These are phyloP conservation scores for Rhynchospora breviuscula DNA, from an alignment of 176 grass and related monocot species.

Conservation along the genomic window DNA sequence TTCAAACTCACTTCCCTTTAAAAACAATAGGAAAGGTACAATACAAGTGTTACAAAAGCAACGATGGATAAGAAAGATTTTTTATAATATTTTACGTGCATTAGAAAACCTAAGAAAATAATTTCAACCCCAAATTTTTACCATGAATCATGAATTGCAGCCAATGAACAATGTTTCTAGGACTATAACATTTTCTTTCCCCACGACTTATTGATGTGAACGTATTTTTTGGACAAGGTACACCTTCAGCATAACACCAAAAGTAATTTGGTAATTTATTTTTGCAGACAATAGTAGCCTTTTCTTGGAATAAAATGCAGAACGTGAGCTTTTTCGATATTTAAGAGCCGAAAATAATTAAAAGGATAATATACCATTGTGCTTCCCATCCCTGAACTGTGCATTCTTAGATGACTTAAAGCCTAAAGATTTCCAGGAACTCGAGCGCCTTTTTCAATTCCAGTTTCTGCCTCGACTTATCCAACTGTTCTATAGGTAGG, in stretches of 20 bases:
- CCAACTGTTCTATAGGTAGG: constrained; percentile 69
- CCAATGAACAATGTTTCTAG: background rate
- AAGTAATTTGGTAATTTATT: background rate
- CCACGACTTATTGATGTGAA: background rate
- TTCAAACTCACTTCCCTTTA: constrained; percentile 20
- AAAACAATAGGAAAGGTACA: background rate
- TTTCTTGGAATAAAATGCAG: background rate
- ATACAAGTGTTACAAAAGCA: background rate
- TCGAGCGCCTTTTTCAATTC: constrained; percentile 65
- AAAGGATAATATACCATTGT: constrained; percentile 42
- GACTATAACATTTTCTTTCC: background rate
- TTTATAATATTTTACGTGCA: background rate
- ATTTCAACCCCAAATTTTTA: background rate
- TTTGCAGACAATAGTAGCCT: background rate
- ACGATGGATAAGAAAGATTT: background rate
- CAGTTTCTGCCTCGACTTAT: constrained; percentile 50
- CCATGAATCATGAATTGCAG: background rate
- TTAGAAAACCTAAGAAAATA: background rate
- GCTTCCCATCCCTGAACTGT: constrained; percentile 86
- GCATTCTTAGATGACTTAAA: constrained; percentile 89
- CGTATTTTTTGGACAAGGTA: background rate
- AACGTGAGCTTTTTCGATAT: background rate
- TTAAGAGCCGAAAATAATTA: background rate
- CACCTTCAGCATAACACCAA: background rate
- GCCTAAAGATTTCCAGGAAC: constrained; percentile 86